These are phyloP conservation scores for Ustilago trichophora DNA, from an alignment of 1,284 basidiomycete species.

Conservation along the genomic window DNA sequence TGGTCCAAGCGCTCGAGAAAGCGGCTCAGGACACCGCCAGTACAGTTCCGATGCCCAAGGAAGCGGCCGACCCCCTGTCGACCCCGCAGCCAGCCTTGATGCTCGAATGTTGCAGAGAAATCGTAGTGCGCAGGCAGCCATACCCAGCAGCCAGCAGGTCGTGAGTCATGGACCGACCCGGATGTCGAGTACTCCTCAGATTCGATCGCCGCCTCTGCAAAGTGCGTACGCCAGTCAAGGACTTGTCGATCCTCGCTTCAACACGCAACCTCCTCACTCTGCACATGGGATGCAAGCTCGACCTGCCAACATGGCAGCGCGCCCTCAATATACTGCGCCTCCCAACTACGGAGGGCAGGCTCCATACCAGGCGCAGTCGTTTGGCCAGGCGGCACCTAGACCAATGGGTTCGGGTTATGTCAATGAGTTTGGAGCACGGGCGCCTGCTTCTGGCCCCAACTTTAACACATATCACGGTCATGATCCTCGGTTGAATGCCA, in stretches of 20 bases:
- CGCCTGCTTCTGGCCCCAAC: slow-evolving; percentile 6
- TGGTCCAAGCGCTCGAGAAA: slow-evolving; percentile 12
- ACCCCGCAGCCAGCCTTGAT: slow-evolving; percentile 8
- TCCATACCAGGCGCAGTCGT: slow-evolving; percentile 23
- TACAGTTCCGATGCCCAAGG: slow-evolving; percentile 43
- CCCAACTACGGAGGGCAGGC: slow-evolving; percentile 12
- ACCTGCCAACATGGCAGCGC: slow-evolving; percentile 7
- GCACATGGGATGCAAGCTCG: slow-evolving; percentile 13
- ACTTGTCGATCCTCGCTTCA: slow-evolving; percentile 28
- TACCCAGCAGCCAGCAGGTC: slow-evolving; percentile 29
- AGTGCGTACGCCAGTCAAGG: slow-evolving; percentile 3
- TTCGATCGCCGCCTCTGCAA: slow-evolving; percentile 33
- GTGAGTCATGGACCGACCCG: slow-evolving; percentile 18
- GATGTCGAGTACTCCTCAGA: slow-evolving; percentile 41
- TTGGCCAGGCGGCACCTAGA: slow-evolving; percentile 10
- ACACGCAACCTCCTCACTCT: slow-evolving; percentile 6
- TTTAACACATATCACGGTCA: slow-evolving; percentile 46
- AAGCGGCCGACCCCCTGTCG: not conserved
- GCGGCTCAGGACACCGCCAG: slow-evolving; percentile 30
- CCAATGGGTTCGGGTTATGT: slow-evolving; percentile 17
- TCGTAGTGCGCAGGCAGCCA: slow-evolving; percentile 43
- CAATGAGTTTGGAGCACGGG: slow-evolving; percentile 39
- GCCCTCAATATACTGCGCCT: slow-evolving; percentile 28
- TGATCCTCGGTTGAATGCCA: slow-evolving; percentile 23
- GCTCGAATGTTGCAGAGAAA: slow-evolving; percentile 35